These are phyloP conservation scores for Kernera saxatilis DNA, from an alignment of 345 rosid species.

Conservation along the genomic window DNA sequence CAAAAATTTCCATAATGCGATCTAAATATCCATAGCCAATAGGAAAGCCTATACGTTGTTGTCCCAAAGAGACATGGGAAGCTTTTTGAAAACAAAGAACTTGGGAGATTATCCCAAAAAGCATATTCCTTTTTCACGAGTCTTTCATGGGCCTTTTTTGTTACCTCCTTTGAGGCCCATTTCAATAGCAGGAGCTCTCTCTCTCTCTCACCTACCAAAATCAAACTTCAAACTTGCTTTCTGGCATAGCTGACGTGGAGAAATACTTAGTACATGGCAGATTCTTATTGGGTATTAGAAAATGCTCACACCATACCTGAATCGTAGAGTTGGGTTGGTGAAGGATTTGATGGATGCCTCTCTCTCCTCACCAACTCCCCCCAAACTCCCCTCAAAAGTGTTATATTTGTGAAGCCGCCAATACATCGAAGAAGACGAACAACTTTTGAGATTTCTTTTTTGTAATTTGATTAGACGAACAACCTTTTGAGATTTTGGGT, in stretches of 20 bases:
- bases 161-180: too few relatives aligned
- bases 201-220: too few relatives aligned
- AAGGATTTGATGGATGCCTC: conserved; percentile 14
- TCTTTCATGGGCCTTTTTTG: too few relatives aligned
- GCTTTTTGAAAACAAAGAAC: too few relatives aligned
- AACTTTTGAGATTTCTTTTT: not conserved
- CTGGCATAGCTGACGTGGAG: not conserved
- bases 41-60: too few relatives aligned
- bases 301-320: not conserved
- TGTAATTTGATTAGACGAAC: not conserved
- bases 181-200: too few relatives aligned
- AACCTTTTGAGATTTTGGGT: not conserved
- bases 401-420: conserved; percentile 7
- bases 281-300: not conserved
- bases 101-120: too few relatives aligned
- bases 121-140: too few relatives aligned
- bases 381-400: conserved; percentile 19
- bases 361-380: conserved; percentile 21
- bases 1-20: too few relatives aligned
- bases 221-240: not conserved
- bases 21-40: too few relatives aligned
- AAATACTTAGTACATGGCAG: not conserved
- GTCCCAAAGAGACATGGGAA: too few relatives aligned
- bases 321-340: conserved; percentile 24
- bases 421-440: not conserved